phyloP scores from a whole-genome alignment of 78 protist species.

The Guillardia theta region DNA sequence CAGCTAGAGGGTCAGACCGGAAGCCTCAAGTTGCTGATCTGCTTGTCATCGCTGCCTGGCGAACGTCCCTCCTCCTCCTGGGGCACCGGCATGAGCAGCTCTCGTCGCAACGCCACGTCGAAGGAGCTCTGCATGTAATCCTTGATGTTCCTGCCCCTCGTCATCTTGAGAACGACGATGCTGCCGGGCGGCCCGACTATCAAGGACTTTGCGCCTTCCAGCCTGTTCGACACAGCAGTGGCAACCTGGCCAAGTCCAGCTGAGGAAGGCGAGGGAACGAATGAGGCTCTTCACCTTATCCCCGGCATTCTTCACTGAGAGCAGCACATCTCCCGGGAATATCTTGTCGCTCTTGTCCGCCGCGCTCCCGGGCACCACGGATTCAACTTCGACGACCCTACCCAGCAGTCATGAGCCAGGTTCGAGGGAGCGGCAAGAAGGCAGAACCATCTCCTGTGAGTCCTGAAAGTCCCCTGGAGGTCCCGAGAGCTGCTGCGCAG shows the following conservation, averaged over 20 bases:
- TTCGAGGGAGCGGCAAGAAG: neutral
- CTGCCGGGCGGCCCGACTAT: constrained; percentile 5
- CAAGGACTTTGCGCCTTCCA: neutral
- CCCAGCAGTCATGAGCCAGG: neutral
- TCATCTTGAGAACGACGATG: neutral
- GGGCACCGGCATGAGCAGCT: neutral
- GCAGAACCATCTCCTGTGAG: neutral
- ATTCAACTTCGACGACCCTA: neutral
- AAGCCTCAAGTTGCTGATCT: too few relatives aligned
- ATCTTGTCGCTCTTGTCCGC: neutral
- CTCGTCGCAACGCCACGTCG: neutral
- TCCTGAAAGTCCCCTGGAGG: neutral
- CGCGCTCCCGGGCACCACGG: neutral
- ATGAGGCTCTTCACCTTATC: neutral
- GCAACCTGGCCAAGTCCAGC: neutral
- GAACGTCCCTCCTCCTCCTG: too few relatives aligned
- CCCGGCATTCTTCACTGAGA: neutral
- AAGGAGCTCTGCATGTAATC: neutral
- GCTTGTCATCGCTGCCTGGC: too few relatives aligned
- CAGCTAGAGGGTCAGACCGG: too few relatives aligned
- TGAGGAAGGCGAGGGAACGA: neutral
- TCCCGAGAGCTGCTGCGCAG: neutral
- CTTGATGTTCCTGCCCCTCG: neutral
- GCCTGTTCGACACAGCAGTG: neutral
- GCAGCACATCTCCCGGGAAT: neutral